Base-by-base conservation (phyloP, 129 eudicot species). In the Logfia minima region DNA sequence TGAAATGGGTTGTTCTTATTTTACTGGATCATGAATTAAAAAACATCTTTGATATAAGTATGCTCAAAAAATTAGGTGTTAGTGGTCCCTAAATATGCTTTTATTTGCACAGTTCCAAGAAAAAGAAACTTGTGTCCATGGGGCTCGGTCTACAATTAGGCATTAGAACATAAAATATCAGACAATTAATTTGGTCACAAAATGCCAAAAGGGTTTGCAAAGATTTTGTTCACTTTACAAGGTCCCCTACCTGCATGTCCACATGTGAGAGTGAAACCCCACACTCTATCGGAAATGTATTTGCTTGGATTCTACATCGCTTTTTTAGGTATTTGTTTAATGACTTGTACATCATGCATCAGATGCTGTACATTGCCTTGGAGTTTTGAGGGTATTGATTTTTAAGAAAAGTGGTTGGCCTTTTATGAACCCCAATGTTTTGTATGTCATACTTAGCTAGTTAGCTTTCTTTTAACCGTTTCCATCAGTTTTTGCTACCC, bases 221-320 rank as follows among this genome's bases (percentile, higher is more conserved):
- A 39, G 45, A 39, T 39, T 39, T 39, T 39, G 45, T 39, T 39
- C 45, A 39, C 39, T 70, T 79, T 77, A 73, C 81, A 68, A 70
- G 79, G 84, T 67, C 90, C 86, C 77, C 79, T 74, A 68, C 71
- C 70, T 55, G 55, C 88, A 75, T 81, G 82, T 66, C 62, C 89
- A 86, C 85, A 88, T 81, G 88, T 79, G 88, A 71, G 71, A 45
- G 85, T 81, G 82, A 64, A 76, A 37, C 79, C 78, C 79, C 86
- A 76, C 85, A 82, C 79, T 39, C 28, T 13, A 28, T 18, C 23
- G 28, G 45, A 62, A 39, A 64, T 53, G 31, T 71, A 69, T 79
- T 31, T 75, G 65, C 53, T 78, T 81, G 78, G 68, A 80, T 73
- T 81, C 82, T 77, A 64, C 62, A 24, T 53, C 28, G 14, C 61